phyloP scores from a whole-genome alignment of 164 flowering plant species.

The Berberis vulgaris region DNA sequence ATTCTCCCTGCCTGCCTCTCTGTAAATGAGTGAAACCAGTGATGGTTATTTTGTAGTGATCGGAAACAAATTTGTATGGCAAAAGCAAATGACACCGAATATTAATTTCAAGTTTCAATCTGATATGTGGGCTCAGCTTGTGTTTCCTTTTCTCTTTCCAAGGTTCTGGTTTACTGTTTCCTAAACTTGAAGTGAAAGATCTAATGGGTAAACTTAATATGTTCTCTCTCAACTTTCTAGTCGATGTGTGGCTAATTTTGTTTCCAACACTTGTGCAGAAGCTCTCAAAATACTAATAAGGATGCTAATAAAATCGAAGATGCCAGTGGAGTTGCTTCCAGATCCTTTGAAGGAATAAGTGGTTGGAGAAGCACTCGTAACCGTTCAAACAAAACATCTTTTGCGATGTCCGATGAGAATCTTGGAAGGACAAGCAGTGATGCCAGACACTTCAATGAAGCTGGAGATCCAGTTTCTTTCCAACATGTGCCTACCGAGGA shows the following conservation, averaged over 20 bases:
- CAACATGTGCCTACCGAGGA: slow-evolving; percentile 6
- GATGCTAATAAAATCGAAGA: slow-evolving; percentile 17
- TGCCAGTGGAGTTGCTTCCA: slow-evolving; percentile 4
- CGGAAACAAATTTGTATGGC: no score
- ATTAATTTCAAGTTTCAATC: no score
- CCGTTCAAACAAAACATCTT: slow-evolving; percentile 20
- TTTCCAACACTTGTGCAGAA: slow-evolving; percentile 14
- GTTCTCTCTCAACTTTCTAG: background rate
- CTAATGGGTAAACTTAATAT: background rate
- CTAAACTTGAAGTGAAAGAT: background rate
- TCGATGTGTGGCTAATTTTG: background rate
- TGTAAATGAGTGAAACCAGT: no score
- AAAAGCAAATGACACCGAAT: no score
- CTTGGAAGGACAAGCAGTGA: slow-evolving; percentile 9
- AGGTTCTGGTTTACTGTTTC: no score
- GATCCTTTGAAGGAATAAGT: slow-evolving; percentile 26
- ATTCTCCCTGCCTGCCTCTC: no score
- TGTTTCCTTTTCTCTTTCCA: no score
- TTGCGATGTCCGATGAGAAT: slow-evolving; percentile 11
- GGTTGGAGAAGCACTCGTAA: slow-evolving; percentile 54
- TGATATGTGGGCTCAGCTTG: no score
- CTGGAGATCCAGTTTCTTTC: slow-evolving; percentile 6
- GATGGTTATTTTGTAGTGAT: no score
- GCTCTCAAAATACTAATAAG: slow-evolving; percentile 11
- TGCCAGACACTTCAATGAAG: slow-evolving; percentile 11